Base-by-base conservation (phyloP, 345 rosid genomes). In the Turnera subulata region DNA sequence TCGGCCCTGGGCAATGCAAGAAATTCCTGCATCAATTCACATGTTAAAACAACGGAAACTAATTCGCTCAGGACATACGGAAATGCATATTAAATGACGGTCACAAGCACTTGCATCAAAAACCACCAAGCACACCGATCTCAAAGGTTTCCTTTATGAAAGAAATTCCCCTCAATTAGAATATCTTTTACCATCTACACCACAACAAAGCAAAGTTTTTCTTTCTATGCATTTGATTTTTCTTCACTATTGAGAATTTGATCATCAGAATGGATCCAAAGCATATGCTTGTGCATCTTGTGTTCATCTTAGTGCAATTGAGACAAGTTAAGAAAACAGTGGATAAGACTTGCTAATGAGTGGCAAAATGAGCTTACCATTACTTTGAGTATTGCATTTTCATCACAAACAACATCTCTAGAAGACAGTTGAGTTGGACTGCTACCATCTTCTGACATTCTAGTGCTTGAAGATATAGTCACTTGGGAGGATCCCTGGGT, bases 1-100 rank as follows among this genome's bases (percentile, higher is more conserved):
- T 89, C 95, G 16, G 95, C 89, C 80, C 98, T 80, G 15, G 98
- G 95, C 75, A 92, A 56, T n/a, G 95, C 96, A 37, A 92, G 95
- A 80, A 92, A 92, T 72, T 92, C 98, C 98, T 92, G 86, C 72
- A 69, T 16, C 67, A 59, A 13, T 26, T 29, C 35, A 29, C 8
- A 29, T 29, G 8, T 29, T 29, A 29, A 29, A 29, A 29, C 8
- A 8, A 29, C 35, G 8, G 5, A 3, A 29, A 29, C 4, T 29
- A 29, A 29, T 29, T 29, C n/a, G n/a, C n/a, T 29, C 35, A 3
- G 35, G 8, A 8, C 35, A 29, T 8, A 29, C 4, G 8, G 8
- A 29, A 29, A 29, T 29, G 35, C 8, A 8, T 29, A 29, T 29
- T 29, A 29, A 8, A 8, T 29, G 8, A 29, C 35, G n/a, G 8